phyloP scores from a whole-genome alignment of 2,329 filamentous ascomycete species.

The Chalaropsis ovoidea region DNA sequence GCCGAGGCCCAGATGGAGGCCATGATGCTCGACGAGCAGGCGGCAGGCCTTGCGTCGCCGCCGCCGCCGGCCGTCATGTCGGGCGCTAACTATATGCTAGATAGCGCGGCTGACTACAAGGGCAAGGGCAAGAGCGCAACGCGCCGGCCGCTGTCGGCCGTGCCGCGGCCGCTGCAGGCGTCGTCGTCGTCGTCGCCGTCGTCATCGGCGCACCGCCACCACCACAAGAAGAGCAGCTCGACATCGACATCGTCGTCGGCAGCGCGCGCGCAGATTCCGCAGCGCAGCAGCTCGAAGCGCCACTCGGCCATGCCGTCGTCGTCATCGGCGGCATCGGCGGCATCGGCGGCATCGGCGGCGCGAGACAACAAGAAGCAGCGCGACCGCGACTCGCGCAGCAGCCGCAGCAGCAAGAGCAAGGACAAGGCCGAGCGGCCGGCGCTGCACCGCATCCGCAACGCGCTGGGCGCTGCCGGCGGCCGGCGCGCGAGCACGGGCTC shows the following conservation, averaged over 20 bases:
- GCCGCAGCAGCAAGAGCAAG: conserved; percentile 16
- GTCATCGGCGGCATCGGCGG: neutral
- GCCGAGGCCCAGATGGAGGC: neutral
- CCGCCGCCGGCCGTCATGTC: neutral
- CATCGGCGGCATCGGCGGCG: neutral
- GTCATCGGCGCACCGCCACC: neutral
- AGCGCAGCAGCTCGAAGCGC: conserved; percentile 8
- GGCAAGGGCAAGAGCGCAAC: neutral
- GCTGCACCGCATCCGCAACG: neutral
- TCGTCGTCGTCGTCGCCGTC: neutral
- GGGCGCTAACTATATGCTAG: neutral
- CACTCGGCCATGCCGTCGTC: neutral
- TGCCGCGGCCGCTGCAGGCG: conserved; percentile 5
- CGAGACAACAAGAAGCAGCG: neutral
- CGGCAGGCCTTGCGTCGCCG: neutral
- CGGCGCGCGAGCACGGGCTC: conserved; percentile 2
- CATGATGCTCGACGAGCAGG: neutral
- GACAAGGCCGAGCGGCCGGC: neutral
- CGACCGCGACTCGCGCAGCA: neutral
- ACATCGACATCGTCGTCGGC: neutral
- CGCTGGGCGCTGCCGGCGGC: neutral
- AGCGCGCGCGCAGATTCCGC: neutral
- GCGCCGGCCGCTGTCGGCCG: conserved; percentile 3
- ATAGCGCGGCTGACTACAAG: neutral
- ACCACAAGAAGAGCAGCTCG: conserved; percentile 7